Evolutionary conservation across 2,329 filamentous ascomycete genomes (phyloP), one percentile per base, ranked within the genome.

Genomic region (Hirsutella thompsonii): DNA sequence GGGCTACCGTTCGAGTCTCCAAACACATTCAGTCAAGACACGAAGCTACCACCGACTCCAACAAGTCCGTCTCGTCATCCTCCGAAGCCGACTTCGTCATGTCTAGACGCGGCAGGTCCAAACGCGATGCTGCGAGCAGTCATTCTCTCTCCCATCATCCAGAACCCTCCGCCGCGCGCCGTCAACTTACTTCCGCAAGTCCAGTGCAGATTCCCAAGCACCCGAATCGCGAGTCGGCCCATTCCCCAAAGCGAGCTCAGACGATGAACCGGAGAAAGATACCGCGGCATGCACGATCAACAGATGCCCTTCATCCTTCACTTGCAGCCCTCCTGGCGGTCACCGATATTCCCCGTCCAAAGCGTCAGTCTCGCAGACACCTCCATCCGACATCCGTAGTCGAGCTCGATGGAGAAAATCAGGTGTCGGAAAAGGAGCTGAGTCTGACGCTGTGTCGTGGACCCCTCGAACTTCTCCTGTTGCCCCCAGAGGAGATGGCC

Each of bases 291-390:
- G 56, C 62, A 2, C 69, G 71, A 52, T 68, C 69, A 1, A 67
- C 72, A 5, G 72, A 76, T 43, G 61, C 66, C 14, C 63, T 81
- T 19, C 70, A 76, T 5, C 68, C 76, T 0, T 77, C 75, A 0
- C 68, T 81, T 21, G 74, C 74, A 5, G 74, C 74, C 11, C 61
- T 81, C 21, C 62, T 81, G 28, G 77, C 77, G 26, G 64, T 77
- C 40, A 81, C 77, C 23, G 70, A 67, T 46, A 81, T 81, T 38
- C 77, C 74, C 3, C 64, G 48, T 57, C 69, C 38, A 29, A 61
- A 51, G 30, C 52, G 54, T 20, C 55, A 51, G 26, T 51, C 52
- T 19, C 55, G 49, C 30, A 45, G 48, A 34, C 43, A 46, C 10
- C 51, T 54, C 16, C 54, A 52, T 42, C 41, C 43, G 9, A 41